phyloP scores from a whole-genome alignment of 148 eudicot genomes.

The Nyssa sinensis region DNA sequence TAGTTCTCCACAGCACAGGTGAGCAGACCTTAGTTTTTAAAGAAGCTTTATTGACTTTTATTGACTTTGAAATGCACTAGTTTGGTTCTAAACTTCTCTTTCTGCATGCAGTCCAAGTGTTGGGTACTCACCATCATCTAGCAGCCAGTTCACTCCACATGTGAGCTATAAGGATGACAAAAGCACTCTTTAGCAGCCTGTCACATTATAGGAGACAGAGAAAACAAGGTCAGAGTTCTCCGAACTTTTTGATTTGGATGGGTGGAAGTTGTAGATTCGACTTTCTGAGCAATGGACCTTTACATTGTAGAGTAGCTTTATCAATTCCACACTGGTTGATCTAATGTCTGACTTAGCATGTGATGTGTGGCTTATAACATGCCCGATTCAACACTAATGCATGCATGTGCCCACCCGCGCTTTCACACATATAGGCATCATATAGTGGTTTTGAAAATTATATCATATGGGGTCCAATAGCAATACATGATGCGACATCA shows the following conservation, averaged over 20 bases:
- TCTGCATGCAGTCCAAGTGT: constrained; percentile 43
- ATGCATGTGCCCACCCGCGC: no score
- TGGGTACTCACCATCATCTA: constrained; percentile 45
- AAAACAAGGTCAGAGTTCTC: neutral
- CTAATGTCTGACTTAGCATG: neutral
- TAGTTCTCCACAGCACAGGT: constrained; percentile 56
- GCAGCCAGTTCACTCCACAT: constrained; percentile 44
- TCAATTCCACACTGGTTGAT: neutral
- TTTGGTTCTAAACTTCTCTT: neutral
- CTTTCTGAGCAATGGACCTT: no score
- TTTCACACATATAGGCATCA: no score
- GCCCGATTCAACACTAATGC: no score
- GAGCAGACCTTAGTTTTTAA: neutral
- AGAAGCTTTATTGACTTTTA: neutral
- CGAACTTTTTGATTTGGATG: no score
- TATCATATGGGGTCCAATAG: no score
- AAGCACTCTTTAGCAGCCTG: constrained; percentile 21
- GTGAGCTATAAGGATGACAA: constrained; percentile 34
- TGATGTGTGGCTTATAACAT: no score
- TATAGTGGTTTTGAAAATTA: no score
- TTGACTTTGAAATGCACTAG: neutral
- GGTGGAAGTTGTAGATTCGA: no score
- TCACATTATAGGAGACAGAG: no score
- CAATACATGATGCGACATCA: no score
- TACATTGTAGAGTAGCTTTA: neutral